Evolutionary conservation across 345 rosid species (phyloP).

Genomic region (Heritiera fomes): DNA sequence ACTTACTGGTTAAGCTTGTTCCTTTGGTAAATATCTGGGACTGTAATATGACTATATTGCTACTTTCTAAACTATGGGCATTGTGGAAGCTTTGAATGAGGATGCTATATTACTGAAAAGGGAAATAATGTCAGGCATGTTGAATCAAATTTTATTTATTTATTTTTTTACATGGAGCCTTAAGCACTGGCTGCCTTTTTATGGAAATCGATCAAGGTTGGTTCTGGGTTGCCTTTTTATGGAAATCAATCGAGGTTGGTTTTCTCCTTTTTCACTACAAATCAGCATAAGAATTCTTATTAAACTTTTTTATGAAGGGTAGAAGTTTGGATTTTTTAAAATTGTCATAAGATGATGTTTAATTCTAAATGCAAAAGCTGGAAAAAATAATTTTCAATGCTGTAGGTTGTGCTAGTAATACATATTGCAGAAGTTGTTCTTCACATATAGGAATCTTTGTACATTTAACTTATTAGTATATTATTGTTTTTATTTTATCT

Average conservation of each 20-base stretch:
- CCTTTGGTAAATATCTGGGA: not conserved
- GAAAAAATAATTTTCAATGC: not conserved
- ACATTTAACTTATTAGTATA: constrained; percentile 4
- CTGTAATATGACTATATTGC: not conserved
- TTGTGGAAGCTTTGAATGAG: not conserved
- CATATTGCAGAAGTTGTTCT: not conserved
- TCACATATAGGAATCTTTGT: not conserved
- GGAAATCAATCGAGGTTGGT: not conserved
- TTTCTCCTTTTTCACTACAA: not conserved
- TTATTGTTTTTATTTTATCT: not conserved
- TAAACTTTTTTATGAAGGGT: not conserved
- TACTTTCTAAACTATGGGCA: not conserved
- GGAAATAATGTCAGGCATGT: not conserved
- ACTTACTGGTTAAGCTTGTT: not conserved
- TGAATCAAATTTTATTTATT: not conserved
- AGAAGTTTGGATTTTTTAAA: not conserved
- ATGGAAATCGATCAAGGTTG: not conserved
- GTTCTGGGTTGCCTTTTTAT: not conserved
- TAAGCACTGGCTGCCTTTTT: too few relatives aligned
- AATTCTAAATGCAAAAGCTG: constrained; percentile 10
- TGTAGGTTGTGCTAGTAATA: not conserved
- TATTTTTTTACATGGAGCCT: too few relatives aligned
- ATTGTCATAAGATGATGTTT: not conserved
- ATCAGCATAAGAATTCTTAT: not conserved
- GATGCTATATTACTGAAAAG: not conserved